phyloP scores from a whole-genome alignment of 352 stramenopile genomes.

The Phytophthora vignae region DNA sequence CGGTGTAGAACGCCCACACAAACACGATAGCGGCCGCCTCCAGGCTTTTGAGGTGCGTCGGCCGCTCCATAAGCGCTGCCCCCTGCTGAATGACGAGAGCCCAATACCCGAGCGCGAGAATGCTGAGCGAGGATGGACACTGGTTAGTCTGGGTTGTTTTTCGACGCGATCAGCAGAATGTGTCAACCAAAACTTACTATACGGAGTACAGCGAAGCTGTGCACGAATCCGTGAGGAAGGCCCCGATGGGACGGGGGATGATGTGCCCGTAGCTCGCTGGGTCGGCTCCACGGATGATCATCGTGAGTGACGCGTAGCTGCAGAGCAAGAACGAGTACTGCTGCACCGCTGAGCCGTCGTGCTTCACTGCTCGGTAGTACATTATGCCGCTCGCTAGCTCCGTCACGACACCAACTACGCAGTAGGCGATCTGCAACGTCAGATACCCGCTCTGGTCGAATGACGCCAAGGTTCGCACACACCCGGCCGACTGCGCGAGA shows the following conservation, averaged over 20 bases:
- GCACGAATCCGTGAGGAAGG: slow-evolving; percentile 43
- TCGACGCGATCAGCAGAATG: background rate
- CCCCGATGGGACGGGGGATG: slow-evolving; percentile 31
- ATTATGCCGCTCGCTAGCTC: slow-evolving; percentile 33
- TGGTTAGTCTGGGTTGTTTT: slow-evolving; percentile 1
- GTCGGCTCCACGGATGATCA: slow-evolving; percentile 40
- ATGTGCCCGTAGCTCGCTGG: slow-evolving; percentile 41
- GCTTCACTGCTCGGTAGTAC: slow-evolving; percentile 27
- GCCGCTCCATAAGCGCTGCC: slow-evolving; percentile 20
- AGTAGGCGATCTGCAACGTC: slow-evolving; percentile 37
- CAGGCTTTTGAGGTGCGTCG: slow-evolving; percentile 31
- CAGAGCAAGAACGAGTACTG: slow-evolving; percentile 40
- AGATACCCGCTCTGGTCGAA: slow-evolving; percentile 33
- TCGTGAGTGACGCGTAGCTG: slow-evolving; percentile 40
- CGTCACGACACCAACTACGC: slow-evolving; percentile 22
- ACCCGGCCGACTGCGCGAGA: slow-evolving; percentile 28
- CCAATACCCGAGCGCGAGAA: slow-evolving; percentile 44
- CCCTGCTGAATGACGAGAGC: slow-evolving; percentile 43
- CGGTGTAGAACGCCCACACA: slow-evolving; percentile 44
- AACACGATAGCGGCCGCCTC: slow-evolving; percentile 28
- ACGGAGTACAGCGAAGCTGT: slow-evolving; percentile 45
- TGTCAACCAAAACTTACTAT: slow-evolving; percentile 34
- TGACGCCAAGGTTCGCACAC: slow-evolving; percentile 32
- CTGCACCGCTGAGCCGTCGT: slow-evolving; percentile 35
- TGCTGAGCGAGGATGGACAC: slow-evolving; percentile 19